Evolutionary conservation across 1,284 basidiomycete species (phyloP).

Genomic region (Irpex rosettiformis): DNA sequence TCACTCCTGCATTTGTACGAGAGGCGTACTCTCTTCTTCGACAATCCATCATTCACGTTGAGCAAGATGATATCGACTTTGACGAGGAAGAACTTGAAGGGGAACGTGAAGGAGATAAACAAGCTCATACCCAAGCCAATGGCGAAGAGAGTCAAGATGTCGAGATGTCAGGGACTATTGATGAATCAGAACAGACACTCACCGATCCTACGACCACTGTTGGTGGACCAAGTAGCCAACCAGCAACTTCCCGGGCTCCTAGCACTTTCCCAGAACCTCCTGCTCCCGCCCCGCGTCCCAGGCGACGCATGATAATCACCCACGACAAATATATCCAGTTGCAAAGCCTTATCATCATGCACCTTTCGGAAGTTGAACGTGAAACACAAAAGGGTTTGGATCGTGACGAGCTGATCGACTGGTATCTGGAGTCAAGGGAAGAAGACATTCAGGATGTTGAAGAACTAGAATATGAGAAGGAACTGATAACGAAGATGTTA

Average conservation of each 20-base stretch:
- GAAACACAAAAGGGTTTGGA: conserved; percentile 78
- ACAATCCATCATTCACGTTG: conserved; percentile 99
- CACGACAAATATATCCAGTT: conserved; percentile 94
- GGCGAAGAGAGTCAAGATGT: conserved; percentile 55
- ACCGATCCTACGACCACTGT: conserved; percentile 35
- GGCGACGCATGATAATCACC: conserved; percentile 86
- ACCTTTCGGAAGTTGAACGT: conserved; percentile 78
- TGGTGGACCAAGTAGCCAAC: conserved; percentile 26
- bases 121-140: conserved; percentile 18
- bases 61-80: conserved; percentile 98
- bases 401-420: conserved; percentile 89
- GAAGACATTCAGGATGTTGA: conserved; percentile 81
- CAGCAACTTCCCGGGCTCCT: conserved; percentile 31
- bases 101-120: conserved; percentile 37
- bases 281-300: conserved; percentile 37
- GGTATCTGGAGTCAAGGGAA: conserved; percentile 94
- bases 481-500: conserved; percentile 87
- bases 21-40: conserved; percentile 93
- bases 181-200: conserved; percentile 54
- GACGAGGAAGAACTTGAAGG: conserved; percentile 86
- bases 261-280: conserved; percentile 25
- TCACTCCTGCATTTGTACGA: conserved; percentile 89
- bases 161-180: conserved; percentile 61
- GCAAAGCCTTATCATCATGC: conserved; percentile 84
- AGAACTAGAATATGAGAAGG: conserved; percentile 90